These are phyloP conservation scores for Ormosia semicastrata DNA, from an alignment of 306 rosid genomes.

Conservation along the genomic window DNA sequence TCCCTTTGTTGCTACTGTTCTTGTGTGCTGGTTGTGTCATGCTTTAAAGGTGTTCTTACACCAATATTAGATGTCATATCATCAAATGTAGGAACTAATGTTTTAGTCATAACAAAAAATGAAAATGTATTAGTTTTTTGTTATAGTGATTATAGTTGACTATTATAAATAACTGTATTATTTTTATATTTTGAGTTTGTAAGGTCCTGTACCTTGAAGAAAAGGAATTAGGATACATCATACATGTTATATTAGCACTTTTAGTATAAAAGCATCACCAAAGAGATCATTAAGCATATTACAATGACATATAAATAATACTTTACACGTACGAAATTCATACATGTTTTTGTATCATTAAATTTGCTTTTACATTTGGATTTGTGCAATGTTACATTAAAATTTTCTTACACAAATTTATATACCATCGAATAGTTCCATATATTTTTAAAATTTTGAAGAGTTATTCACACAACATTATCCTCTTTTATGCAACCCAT, in stretches of 20 bases:
- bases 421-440: neutral
- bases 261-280: neutral
- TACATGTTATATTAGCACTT: neutral
- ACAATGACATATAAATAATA: neutral
- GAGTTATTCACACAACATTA: neutral
- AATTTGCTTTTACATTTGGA: neutral
- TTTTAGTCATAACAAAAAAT: neutral
- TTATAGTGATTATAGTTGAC: neutral
- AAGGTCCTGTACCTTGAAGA: neutral
- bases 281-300: neutral
- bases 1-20: neutral
- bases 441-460: neutral
- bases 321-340: neutral
- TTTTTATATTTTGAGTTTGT: neutral
- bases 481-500: neutral
- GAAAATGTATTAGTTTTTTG: too few relatives aligned
- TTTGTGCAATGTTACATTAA: neutral
- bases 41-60: too few relatives aligned
- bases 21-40: neutral
- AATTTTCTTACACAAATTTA: neutral
- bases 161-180: neutral
- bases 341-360: neutral
- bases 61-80: too few relatives aligned
- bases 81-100: neutral
- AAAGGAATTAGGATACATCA: neutral